Evolutionary conservation across 495 filamentous ascomycete species (phyloP), one percentile per base, ranked within the genome.

Genomic region (Sabuloglossum arenarium): DNA sequence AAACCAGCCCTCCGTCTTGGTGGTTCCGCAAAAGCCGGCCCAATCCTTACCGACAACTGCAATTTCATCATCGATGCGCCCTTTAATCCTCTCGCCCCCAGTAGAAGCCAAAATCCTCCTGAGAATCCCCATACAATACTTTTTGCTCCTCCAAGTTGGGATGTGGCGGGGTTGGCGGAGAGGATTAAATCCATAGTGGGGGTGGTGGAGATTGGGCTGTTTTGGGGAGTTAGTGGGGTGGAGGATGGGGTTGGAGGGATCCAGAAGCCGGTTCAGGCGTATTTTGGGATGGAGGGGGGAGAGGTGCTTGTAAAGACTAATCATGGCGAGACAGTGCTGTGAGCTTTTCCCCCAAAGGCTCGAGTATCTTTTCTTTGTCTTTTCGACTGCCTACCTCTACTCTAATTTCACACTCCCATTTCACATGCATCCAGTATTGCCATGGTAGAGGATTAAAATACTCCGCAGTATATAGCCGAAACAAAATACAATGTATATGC

Each of bases 21-120:
- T 11, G 66, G 75, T 0, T 70, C 78, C 31, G 71, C 73, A 23
- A 94, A 93, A 70, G 79, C 83, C 31, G 86, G 85, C 14, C 85
- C 86, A 3, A 72, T 88, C 27, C 84, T 93, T 63, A 97, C 93
- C 12, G 91, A 98, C 68, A 94, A 98, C 66, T 81, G 79, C 59
- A 85, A 94, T 73, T 90, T 85, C 74, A 84, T 98, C 58, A 78
- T 98, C 60, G 91, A 97, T 63, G 91, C 89, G 11, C 84, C 85
- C 0, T 96, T 98, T 71, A 69, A 72, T 34, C 74, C 81, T 10
- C 71, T 95, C 28, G 69, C 85, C 25, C 77, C 68, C 3, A 21
- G 12, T 24, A 25, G 23, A 16, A 45, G 1, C 3, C 3, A 45
- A 16, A 16, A 45, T 45, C 42, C n/a, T n/a, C n/a, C n/a, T n/a